These are phyloP conservation scores for Ceratocystis papillata DNA, from an alignment of 2,329 filamentous ascomycete genomes.

Conservation along the genomic window DNA sequence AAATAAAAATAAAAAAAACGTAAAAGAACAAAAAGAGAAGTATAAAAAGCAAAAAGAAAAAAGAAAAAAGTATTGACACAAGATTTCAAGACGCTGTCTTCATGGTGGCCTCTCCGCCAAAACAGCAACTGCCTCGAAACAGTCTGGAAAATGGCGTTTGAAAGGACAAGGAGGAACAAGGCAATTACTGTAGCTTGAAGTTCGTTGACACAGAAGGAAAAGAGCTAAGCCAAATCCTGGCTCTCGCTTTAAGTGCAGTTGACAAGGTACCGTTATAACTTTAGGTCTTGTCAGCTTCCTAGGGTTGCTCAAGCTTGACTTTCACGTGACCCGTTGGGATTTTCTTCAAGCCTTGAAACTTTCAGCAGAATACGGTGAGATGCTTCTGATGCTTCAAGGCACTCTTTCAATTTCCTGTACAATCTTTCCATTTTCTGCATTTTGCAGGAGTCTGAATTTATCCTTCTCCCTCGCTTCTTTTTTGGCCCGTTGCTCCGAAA, in stretches of 20 bases:
- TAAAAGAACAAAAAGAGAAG: not conserved
- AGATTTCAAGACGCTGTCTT: not conserved
- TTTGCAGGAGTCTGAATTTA: too few relatives aligned
- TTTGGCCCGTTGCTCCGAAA: not conserved
- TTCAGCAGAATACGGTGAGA: not conserved
- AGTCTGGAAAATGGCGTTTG: slow-evolving; percentile 1
- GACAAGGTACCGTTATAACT: not conserved
- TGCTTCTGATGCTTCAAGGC: not conserved
- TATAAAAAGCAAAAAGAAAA: not conserved
- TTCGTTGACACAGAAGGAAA: not conserved
- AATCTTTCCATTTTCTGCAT: not conserved
- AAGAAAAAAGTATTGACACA: not conserved
- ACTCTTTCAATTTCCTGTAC: not conserved
- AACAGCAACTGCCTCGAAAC: slow-evolving; percentile 10
- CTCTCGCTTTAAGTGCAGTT: not conserved
- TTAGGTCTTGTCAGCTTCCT: not conserved
- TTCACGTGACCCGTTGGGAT: not conserved
- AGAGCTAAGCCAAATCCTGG: not conserved
- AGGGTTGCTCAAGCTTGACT: not conserved
- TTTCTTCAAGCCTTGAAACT: not conserved
- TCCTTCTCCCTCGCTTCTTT: not conserved
- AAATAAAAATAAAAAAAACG: slow-evolving; percentile 6
- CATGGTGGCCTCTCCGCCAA: slow-evolving; percentile 13
- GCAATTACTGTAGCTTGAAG: not conserved
- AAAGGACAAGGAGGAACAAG: not conserved